Conservation (phyloP, 2,329 filamentous ascomycete genomes). For the Pyrenochaeta sp. region DNA sequence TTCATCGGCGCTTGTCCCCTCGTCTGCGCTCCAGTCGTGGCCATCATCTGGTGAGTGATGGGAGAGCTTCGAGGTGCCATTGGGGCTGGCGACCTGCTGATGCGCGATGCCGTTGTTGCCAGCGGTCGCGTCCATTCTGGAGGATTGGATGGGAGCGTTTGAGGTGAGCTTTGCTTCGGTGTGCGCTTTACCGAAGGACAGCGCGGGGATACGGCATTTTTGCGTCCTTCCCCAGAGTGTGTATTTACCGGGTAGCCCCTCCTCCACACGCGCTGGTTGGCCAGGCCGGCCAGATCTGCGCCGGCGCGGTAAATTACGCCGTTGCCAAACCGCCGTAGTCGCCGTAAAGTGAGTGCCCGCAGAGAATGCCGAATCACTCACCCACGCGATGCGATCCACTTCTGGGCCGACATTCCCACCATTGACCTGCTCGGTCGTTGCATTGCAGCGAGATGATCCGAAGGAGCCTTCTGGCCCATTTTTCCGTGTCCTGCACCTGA, state of each 20-base stretch:
- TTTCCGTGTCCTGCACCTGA: conserved; percentile 22
- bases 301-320: conserved; percentile 7
- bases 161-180: conserved; percentile 25
- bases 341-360: conserved; percentile 4
- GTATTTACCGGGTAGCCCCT: conserved; percentile 14
- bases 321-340: conserved; percentile 9
- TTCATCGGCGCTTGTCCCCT: conserved; percentile 52
- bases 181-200: conserved; percentile 23
- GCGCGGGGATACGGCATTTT: conserved; percentile 27
- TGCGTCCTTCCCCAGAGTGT: conserved; percentile 30
- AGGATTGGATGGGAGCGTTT: conserved; percentile 29
- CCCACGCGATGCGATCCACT: conserved; percentile 28
- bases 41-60: conserved; percentile 45
- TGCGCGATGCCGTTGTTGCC: conserved; percentile 25
- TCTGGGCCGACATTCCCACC: conserved; percentile 14
- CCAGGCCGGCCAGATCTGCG: conserved; percentile 6
- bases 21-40: conserved; percentile 45
- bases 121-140: conserved; percentile 40
- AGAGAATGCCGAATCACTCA: conserved; percentile 8
- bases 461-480: conserved; percentile 23
- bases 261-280: conserved; percentile 25
- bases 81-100: conserved; percentile 40
- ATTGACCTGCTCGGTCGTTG: conserved; percentile 20
- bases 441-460: conserved; percentile 44
- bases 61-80: conserved; percentile 39